phyloP scores from a whole-genome alignment of 805 yeast species.

The Candida vartiovaarae region DNA sequence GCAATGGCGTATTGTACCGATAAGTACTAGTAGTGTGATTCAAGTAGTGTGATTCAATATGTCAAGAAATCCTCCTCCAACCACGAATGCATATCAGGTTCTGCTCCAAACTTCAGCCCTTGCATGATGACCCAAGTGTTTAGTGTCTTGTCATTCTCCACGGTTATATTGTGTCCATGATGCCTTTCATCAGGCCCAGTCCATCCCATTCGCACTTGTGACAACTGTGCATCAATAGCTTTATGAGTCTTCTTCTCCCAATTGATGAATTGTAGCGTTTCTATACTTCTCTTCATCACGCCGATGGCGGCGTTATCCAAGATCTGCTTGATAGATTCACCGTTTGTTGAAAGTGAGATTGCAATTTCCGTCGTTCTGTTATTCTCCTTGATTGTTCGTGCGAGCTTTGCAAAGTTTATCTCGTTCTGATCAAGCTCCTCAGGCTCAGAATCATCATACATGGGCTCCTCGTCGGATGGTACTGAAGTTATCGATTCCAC shows the following conservation, averaged over 20 bases:
- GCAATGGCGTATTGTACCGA: no score
- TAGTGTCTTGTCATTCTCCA: no score
- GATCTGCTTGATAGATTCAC: constrained; percentile 19
- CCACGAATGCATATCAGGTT: neutral
- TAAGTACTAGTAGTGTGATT: no score
- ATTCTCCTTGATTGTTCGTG: neutral
- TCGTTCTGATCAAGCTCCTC: no score
- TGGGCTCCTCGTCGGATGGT: no score
- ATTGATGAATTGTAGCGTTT: constrained; percentile 15
- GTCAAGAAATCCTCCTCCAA: neutral
- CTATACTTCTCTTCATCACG: constrained; percentile 17
- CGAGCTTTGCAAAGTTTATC: neutral
- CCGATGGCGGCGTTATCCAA: constrained; percentile 17
- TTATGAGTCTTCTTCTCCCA: constrained; percentile 8
- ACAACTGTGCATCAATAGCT: neutral
- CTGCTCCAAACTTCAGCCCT: constrained; percentile 1
- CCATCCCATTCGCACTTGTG: no score
- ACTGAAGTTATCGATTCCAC: no score
- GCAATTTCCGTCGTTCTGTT: constrained; percentile 13
- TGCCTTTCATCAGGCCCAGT: no score
- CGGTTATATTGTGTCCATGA: no score
- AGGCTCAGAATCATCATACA: no score
- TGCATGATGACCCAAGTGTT: constrained; percentile 1
- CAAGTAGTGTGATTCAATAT: no score
- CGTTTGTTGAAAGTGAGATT: constrained; percentile 16